phyloP scores from a whole-genome alignment of 768 basidiomycete species.

The Arthromyces matolae region DNA sequence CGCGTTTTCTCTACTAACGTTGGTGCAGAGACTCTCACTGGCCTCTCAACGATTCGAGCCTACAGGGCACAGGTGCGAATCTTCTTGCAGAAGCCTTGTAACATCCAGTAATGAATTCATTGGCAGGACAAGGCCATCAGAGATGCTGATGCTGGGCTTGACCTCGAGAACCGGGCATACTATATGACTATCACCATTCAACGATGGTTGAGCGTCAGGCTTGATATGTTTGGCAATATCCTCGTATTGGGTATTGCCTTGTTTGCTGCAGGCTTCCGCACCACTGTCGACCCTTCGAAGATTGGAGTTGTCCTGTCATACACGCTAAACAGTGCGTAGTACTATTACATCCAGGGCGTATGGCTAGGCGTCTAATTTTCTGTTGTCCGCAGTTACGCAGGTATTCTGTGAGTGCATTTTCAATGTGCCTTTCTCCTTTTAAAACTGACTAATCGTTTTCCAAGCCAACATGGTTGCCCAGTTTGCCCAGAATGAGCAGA shows the following conservation, averaged over 20 bases:
- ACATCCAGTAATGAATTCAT: background rate
- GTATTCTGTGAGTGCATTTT: conserved; percentile 42
- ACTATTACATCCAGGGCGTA: no score
- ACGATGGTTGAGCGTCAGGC: conserved; percentile 57
- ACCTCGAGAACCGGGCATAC: conserved; percentile 59
- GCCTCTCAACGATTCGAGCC: conserved; percentile 59
- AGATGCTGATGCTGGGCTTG: conserved; percentile 49
- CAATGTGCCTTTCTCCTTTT: background rate
- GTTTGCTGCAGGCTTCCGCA: conserved; percentile 63
- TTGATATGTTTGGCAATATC: conserved; percentile 63
- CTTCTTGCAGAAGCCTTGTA: background rate
- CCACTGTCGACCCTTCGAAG: conserved; percentile 41
- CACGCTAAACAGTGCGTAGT: conserved; percentile 42
- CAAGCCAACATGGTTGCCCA: conserved; percentile 52
- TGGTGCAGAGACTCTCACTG: conserved; percentile 53
- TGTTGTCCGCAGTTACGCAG: conserved; percentile 36
- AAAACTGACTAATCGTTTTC: background rate
- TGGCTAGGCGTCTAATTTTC: background rate
- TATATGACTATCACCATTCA: conserved; percentile 63
- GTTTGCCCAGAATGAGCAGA: conserved; percentile 60
- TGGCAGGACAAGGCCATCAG: conserved; percentile 42
- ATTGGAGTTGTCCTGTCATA: conserved; percentile 56
- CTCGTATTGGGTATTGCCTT: conserved; percentile 67
- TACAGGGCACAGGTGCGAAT: conserved; percentile 47
- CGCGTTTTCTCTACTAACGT: background rate